Evolutionary conservation across 306 rosid genomes (phyloP).

Genomic region (Malus orientalis): DNA sequence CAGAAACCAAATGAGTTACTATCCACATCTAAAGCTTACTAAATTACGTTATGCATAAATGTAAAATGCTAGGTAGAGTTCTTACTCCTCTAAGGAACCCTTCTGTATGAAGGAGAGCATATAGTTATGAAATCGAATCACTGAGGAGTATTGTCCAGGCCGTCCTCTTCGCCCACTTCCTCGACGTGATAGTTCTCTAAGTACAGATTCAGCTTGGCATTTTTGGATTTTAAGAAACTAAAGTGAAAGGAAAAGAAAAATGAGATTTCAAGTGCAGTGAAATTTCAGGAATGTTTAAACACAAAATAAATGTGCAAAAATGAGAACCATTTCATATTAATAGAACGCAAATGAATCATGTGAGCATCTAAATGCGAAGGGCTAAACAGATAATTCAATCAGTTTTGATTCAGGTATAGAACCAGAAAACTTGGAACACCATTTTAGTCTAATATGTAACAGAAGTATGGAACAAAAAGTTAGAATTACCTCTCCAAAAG

Average conservation of each 20-base stretch:
- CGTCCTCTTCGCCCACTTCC: conserved; percentile 34
- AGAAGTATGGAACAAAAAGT: neutral
- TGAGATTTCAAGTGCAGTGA: neutral
- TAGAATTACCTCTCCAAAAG: conserved; percentile 64
- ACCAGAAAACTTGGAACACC: neutral
- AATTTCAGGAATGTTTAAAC: neutral
- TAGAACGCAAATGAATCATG: neutral
- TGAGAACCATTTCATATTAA: neutral
- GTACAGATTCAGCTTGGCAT: conserved; percentile 28
- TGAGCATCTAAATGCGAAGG: neutral
- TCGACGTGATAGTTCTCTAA: conserved; percentile 30
- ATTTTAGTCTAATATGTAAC: neutral
- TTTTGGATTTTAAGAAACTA: conserved; percentile 32
- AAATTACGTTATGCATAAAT: neutral
- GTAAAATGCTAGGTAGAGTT: neutral
- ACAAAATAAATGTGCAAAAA: neutral
- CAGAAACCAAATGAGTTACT: neutral
- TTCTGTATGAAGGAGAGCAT: conserved; percentile 38
- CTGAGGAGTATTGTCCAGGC: conserved; percentile 31
- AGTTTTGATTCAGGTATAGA: neutral
- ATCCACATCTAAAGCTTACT: neutral
- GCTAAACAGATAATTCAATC: neutral
- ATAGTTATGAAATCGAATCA: conserved; percentile 30
- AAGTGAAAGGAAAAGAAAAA: neutral
- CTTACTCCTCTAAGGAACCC: conserved; percentile 39